Conservation (phyloP, 2,329 filamentous ascomycete species). For the Saccharata proteae region DNA sequence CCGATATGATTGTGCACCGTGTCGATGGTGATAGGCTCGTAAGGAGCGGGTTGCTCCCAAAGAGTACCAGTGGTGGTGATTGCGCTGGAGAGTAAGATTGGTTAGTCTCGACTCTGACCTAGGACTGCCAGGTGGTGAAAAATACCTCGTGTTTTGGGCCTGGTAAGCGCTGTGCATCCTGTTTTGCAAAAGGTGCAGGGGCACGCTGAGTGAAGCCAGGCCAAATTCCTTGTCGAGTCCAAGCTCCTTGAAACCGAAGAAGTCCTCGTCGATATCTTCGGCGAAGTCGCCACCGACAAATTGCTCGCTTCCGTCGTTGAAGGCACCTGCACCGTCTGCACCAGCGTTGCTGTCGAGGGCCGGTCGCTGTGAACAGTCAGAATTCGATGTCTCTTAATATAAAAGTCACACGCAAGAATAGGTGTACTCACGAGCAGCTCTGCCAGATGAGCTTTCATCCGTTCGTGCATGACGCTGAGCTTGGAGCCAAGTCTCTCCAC, state of each 20-base stretch:
- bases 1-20: conserved; percentile 72
- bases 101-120: conserved; percentile 13
- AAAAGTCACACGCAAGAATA: background rate
- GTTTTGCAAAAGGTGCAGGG: conserved; percentile 84
- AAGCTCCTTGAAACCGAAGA: conserved; percentile 95
- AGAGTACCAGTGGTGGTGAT: conserved; percentile 47
- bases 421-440: conserved; percentile 61
- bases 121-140: conserved; percentile 4
- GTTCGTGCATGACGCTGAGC: conserved; percentile 75
- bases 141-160: conserved; percentile 53
- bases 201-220: conserved; percentile 75
- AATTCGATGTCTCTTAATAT: conserved; percentile 12
- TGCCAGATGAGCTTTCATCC: conserved; percentile 86
- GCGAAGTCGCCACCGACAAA: conserved; percentile 96
- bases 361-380: conserved; percentile 45
- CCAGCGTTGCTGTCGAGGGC: conserved; percentile 65
- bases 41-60: conserved; percentile 55
- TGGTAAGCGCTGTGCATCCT: conserved; percentile 79
- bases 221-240: conserved; percentile 88
- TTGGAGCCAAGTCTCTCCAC: conserved; percentile 75
- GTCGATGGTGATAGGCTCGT: conserved; percentile 67
- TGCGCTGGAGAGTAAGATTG: conserved; percentile 36
- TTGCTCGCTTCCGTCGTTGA: conserved; percentile 94
- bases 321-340: conserved; percentile 75
- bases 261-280: conserved; percentile 94